phyloP scores from a whole-genome alignment of 1,139 yeast genomes.

The Suhomyces wounanorum region DNA sequence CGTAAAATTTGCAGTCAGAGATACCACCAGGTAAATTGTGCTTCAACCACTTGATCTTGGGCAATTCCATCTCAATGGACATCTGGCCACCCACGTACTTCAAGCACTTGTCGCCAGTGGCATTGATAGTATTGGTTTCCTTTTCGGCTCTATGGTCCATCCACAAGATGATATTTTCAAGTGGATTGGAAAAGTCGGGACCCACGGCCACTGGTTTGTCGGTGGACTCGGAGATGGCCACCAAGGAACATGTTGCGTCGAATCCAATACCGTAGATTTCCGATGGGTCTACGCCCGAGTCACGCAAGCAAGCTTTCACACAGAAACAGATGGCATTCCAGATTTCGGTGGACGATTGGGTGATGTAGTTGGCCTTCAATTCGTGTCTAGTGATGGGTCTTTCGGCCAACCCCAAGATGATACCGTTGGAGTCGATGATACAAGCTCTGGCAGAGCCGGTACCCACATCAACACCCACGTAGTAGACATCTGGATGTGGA shows the following conservation, averaged over 20 bases:
- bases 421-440: conserved; percentile 79
- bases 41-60: conserved; percentile 95
- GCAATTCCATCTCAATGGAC: conserved; percentile 98
- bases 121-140: conserved; percentile 82
- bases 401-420: conserved; percentile 78
- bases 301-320: conserved; percentile 70
- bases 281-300: conserved; percentile 67
- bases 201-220: conserved; percentile 87
- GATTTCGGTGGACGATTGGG: conserved; percentile 89
- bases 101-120: conserved; percentile 73
- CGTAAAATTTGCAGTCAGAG: conserved; percentile 78
- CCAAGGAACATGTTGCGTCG: conserved; percentile 96
- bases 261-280: conserved; percentile 86
- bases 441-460: conserved; percentile 98
- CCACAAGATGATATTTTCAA: conserved; percentile 89
- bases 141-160: conserved; percentile 96
- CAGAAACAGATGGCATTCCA: conserved; percentile 89
- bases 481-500: conserved; percentile 58
- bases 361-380: conserved; percentile 67
- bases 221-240: conserved; percentile 65
- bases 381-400: conserved; percentile 78
- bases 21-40: conserved; percentile 75
- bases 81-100: conserved; percentile 96
- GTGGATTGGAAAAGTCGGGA: conserved; percentile 73
- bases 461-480: conserved; percentile 95